A percentile compares a stretch with the other conserved stretches of the same genome.
These are phyloP conservation scores for Mycena vitilis DNA, from an alignment of 768 basidiomycete genomes.

Conservation along the genomic window DNA sequence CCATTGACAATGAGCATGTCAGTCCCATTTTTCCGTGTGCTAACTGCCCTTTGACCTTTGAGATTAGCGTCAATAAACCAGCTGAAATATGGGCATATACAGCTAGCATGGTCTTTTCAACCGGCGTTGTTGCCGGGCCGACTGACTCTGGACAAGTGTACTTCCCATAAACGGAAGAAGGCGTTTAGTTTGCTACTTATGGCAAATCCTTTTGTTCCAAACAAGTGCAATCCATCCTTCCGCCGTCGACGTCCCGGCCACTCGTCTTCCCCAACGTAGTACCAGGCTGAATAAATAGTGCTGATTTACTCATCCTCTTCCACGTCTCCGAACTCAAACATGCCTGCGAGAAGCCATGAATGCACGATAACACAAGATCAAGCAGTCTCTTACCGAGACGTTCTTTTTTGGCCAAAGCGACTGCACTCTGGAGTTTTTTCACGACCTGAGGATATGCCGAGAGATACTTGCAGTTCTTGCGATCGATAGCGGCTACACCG, in stretches of 20 bases:
- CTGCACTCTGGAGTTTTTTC: conserved; percentile 71
- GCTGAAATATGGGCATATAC: conserved; percentile 64
- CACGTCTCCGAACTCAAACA: conserved; percentile 93
- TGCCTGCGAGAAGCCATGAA: conserved; percentile 48
- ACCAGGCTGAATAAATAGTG: conserved; percentile 1
- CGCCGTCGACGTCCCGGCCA: no score
- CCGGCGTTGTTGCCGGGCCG: neutral
- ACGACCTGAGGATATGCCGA: conserved; percentile 74
- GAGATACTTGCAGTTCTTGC: conserved; percentile 80
- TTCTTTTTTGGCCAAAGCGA: conserved; percentile 75
- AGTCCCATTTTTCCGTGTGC: conserved; percentile 39
- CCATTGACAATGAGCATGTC: conserved; percentile 62
- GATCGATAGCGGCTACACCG: conserved; percentile 85
- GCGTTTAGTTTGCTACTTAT: neutral
- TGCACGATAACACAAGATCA: neutral
- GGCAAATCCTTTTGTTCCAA: conserved; percentile 17
- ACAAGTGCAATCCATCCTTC: conserved; percentile 10
- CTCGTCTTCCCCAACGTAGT: no score
- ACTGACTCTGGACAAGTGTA: neutral
- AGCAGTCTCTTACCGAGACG: conserved; percentile 55
- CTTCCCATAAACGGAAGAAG: no score
- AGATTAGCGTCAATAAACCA: conserved; percentile 64
- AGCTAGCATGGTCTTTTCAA: conserved; percentile 43
- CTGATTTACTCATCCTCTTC: conserved; percentile 77
- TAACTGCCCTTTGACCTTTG: conserved; percentile 37